Conservation (phyloP, 805 yeast species). For the Starmerella asiatica region DNA sequence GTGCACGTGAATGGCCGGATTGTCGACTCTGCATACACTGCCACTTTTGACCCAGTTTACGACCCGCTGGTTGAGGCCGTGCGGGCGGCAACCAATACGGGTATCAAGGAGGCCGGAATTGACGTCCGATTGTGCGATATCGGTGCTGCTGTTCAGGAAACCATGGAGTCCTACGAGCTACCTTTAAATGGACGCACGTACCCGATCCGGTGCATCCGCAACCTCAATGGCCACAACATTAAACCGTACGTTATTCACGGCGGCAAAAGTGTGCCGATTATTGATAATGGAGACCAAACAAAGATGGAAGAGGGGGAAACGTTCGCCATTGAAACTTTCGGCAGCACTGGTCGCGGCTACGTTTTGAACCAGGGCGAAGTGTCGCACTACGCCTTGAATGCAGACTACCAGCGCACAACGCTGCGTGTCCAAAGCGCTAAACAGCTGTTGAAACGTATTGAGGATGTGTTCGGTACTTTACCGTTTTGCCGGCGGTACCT, state of each 20-base stretch:
- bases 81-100: constrained; percentile 84
- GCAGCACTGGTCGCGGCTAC: constrained; percentile 89
- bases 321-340: constrained; percentile 96
- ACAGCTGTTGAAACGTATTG: constrained; percentile 52
- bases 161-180: constrained; percentile 91
- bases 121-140: constrained; percentile 91
- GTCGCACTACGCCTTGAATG: constrained; percentile 73
- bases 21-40: constrained; percentile 89
- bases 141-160: constrained; percentile 92
- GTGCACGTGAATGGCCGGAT: constrained; percentile 92
- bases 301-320: constrained; percentile 99
- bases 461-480: constrained; percentile 76
- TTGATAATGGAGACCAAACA: constrained; percentile 81
- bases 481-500: constrained; percentile 95
- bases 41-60: constrained; percentile 56
- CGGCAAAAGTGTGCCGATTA: constrained; percentile 94
- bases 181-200: constrained; percentile 75
- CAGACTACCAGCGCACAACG: constrained; percentile 36
- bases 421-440: constrained; percentile 55
- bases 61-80: constrained; percentile 75
- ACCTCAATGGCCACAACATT: constrained; percentile 90
- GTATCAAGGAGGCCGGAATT: constrained; percentile 83
- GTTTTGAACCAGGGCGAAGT: constrained; percentile 81
- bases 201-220: constrained; percentile 80
- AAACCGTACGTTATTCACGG: constrained; percentile 76